These are phyloP conservation scores for Dryas octopetala DNA, from an alignment of 306 rosid genomes.

Conservation along the genomic window DNA sequence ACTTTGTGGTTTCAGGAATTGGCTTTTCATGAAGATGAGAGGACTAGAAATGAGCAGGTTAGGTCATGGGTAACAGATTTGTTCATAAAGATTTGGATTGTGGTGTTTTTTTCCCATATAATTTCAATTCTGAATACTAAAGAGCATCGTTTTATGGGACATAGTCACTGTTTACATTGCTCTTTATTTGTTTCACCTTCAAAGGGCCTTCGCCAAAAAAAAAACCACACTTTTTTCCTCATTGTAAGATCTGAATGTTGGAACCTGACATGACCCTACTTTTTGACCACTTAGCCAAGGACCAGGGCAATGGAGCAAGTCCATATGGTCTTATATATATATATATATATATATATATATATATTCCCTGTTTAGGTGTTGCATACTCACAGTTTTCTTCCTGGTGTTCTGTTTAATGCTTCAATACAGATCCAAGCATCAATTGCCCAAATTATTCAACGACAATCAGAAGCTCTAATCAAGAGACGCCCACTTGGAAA, in stretches of 20 bases:
- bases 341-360: neutral
- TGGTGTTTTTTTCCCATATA: neutral
- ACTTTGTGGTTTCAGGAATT: conserved; percentile 60
- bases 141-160: no score
- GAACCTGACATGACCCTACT: neutral
- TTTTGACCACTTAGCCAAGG: neutral
- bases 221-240: neutral
- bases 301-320: conserved; percentile 1
- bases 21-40: conserved; percentile 94
- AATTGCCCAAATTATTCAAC: conserved; percentile 69
- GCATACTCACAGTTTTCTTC: conserved; percentile 11
- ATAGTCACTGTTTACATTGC: neutral
- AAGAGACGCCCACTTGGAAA: conserved; percentile 63
- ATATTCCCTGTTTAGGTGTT: neutral
- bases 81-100: neutral
- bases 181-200: conserved; percentile 1
- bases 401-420: conserved; percentile 20
- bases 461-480: conserved; percentile 86
- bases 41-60: conserved; percentile 89
- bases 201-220: neutral
- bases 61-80: conserved; percentile 16
- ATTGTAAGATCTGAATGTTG: neutral
- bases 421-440: conserved; percentile 51
- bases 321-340: conserved; percentile 1
- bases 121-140: neutral